phyloP scores from a whole-genome alignment of 352 stramenopile species.

The Globisporangium camurandrum region DNA sequence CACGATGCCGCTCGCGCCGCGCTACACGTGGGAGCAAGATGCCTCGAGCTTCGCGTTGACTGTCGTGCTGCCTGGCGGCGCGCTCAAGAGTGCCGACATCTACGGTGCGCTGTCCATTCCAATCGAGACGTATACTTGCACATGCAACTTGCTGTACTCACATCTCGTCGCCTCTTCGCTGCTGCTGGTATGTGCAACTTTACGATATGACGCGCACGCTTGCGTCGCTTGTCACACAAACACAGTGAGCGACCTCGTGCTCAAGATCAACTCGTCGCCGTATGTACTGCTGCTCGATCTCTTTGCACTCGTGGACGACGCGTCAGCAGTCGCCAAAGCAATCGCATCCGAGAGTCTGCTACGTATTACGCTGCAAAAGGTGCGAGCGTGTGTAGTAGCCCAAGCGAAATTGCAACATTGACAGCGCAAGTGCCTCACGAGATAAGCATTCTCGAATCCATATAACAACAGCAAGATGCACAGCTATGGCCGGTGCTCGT shows the following conservation, averaged over 20 bases:
- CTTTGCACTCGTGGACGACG: slow-evolving; percentile 42
- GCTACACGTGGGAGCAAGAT: slow-evolving; percentile 65
- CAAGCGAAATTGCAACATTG: too few species aligned
- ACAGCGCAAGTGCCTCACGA: too few species aligned
- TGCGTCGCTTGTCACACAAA: not conserved
- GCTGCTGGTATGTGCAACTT: too few species aligned
- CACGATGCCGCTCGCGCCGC: slow-evolving; percentile 55
- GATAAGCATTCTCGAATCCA: not conserved
- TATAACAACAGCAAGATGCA: slow-evolving; percentile 4
- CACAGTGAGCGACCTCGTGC: slow-evolving; percentile 62
- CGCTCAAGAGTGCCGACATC: slow-evolving; percentile 47
- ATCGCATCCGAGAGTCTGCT: slow-evolving; percentile 29
- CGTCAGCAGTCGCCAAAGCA: slow-evolving; percentile 38
- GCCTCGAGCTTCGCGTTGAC: slow-evolving; percentile 34
- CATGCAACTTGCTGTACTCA: not conserved
- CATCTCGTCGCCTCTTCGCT: too few species aligned
- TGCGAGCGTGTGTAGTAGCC: too few species aligned
- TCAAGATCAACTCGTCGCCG: slow-evolving; percentile 73
- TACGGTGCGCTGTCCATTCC: slow-evolving; percentile 46
- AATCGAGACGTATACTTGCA: too few species aligned
- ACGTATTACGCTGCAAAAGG: slow-evolving; percentile 43
- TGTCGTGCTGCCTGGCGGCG: slow-evolving; percentile 38
- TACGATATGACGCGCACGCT: not conserved
- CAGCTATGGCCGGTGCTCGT: slow-evolving; percentile 40
- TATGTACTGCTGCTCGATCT: slow-evolving; percentile 77